Conservation (phyloP, 345 rosid genomes). For the Xanthoceras sorbifolium region DNA sequence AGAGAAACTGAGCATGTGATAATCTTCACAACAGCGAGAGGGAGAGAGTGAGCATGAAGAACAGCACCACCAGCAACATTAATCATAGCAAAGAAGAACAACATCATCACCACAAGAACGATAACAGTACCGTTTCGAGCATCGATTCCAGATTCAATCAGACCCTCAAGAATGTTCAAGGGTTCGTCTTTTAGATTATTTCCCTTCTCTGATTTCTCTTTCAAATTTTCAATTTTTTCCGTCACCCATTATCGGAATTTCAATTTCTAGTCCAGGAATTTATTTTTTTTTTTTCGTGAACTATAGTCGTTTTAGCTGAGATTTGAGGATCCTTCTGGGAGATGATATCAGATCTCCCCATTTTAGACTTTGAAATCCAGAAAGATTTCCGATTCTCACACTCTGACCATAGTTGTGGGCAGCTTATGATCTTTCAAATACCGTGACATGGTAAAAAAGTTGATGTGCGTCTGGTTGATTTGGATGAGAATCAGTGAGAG, state of each 20-base stretch:
- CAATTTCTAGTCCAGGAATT: neutral
- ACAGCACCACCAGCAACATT: constrained; percentile 23
- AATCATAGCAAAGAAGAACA: constrained; percentile 3
- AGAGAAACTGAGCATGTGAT: constrained; percentile 8
- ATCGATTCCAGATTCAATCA: constrained; percentile 87
- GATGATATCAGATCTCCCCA: constrained; percentile 30
- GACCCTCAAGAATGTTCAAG: constrained; percentile 88
- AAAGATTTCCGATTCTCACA: neutral
- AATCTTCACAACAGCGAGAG: constrained; percentile 21
- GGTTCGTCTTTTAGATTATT: constrained; percentile 36
- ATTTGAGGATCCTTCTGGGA: constrained; percentile 12
- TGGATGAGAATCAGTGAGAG: neutral
- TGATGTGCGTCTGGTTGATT: constrained; percentile 18
- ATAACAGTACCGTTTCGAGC: constrained; percentile 38
- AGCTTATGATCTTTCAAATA: constrained; percentile 2
- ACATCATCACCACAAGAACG: constrained; percentile 32
- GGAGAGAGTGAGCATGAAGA: constrained; percentile 30
- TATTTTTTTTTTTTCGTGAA: neutral
- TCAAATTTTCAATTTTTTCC: constrained; percentile 6
- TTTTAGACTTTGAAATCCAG: constrained; percentile 4
- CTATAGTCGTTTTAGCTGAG: neutral
- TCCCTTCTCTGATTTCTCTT: neutral
- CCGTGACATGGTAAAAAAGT: neutral
- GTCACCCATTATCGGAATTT: neutral
- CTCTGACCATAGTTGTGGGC: no score